These are phyloP conservation scores for Sabuloglossum arenarium DNA, from an alignment of 495 filamentous ascomycete species.

Conservation along the genomic window DNA sequence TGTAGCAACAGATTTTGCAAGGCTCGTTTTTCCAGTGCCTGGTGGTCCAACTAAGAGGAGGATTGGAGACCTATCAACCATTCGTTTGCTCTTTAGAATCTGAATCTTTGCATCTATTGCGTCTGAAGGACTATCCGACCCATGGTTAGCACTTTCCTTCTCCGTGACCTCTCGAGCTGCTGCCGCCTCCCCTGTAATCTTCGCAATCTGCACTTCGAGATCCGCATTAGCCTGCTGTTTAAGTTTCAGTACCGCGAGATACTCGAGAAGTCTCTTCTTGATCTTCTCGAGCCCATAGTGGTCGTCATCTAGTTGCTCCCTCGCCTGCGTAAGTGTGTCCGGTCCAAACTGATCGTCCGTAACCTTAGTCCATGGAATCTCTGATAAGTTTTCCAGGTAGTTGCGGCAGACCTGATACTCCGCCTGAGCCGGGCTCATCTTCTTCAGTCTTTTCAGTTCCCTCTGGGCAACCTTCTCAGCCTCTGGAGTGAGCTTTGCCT, in stretches of 20 bases:
- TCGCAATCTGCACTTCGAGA: slow-evolving; percentile 53
- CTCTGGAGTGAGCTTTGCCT: slow-evolving; percentile 53
- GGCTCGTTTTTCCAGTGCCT: slow-evolving; percentile 87
- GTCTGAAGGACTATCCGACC: slow-evolving; percentile 21
- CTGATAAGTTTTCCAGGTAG: slow-evolving; percentile 87
- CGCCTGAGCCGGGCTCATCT: slow-evolving; percentile 87
- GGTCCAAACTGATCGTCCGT: slow-evolving; percentile 78
- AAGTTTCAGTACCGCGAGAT: slow-evolving; percentile 81
- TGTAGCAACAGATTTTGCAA: slow-evolving; percentile 83
- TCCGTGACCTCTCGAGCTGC: slow-evolving; percentile 23
- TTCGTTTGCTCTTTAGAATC: slow-evolving; percentile 44
- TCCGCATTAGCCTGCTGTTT: slow-evolving; percentile 76
- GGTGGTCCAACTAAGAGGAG: slow-evolving; percentile 86
- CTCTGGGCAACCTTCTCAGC: slow-evolving; percentile 74
- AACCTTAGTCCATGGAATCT: slow-evolving; percentile 78
- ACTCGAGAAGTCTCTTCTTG: slow-evolving; percentile 90
- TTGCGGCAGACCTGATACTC: slow-evolving; percentile 85
- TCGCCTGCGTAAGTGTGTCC: slow-evolving; percentile 54
- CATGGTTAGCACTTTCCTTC: slow-evolving; percentile 19
- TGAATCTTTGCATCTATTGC: slow-evolving; percentile 38
- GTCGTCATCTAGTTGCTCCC: slow-evolving; percentile 85
- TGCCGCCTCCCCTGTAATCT: slow-evolving; percentile 32
- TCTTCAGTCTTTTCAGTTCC: slow-evolving; percentile 71
- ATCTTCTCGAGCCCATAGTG: slow-evolving; percentile 95
- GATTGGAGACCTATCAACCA: slow-evolving; percentile 91